Evolutionary conservation across 2,329 filamentous ascomycete genomes (phyloP).

Genomic region (Colletotrichum simmondsii): DNA sequence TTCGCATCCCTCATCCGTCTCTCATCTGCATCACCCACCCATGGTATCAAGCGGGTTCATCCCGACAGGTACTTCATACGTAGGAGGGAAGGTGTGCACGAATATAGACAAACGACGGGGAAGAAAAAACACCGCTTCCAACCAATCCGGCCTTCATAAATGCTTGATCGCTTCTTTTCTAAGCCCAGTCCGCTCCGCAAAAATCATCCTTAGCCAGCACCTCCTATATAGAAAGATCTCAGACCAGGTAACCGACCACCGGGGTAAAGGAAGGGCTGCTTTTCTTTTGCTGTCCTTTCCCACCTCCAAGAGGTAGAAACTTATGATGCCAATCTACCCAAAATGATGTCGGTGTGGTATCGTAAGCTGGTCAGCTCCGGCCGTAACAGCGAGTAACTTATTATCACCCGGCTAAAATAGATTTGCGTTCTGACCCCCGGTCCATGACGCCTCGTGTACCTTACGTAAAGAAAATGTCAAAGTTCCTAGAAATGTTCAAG

Average conservation of each 20-base stretch:
- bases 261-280: background rate
- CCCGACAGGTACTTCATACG: background rate
- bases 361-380: background rate
- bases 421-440: background rate
- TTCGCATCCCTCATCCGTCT: background rate
- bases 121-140: background rate
- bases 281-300: background rate
- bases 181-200: background rate
- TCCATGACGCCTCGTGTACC: conserved; percentile 2
- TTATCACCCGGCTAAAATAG: background rate
- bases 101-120: background rate
- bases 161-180: background rate
- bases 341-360: conserved; percentile 5
- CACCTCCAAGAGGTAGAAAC: background rate
- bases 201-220: background rate
- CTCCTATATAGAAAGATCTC: background rate
- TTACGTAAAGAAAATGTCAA: background rate
- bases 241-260: background rate
- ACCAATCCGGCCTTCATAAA: background rate
- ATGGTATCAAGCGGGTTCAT: background rate
- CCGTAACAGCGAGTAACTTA: background rate
- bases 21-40: background rate
- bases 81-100: too few relatives aligned
- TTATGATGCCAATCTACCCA: background rate
- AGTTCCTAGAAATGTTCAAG: too few relatives aligned